Base-by-base conservation (phyloP, 805 yeast genomes). In the Metschnikowia colocasiae region DNA sequence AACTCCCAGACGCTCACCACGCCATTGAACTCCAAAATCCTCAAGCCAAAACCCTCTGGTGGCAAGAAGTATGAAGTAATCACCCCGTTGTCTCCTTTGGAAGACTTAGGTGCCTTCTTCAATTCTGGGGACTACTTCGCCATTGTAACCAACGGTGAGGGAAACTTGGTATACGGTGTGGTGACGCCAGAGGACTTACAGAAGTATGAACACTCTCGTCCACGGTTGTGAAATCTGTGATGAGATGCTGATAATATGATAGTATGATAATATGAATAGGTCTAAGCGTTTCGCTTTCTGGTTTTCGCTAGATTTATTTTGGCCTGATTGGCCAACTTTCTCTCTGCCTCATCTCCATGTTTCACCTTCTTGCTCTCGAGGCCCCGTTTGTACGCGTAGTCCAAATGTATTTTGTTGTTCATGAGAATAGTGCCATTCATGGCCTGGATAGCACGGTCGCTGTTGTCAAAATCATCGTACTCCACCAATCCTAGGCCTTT, bases 331-430 rank as follows among this genome's bases (percentile, higher is more conserved):
- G 92, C 91, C 46, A 90, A 71, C 45, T 76, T 53, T 55, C 97
- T 73, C 61, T 91, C 97, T 0, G 81, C 80, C 32, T 74, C 76
- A 56, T 85, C 91, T n/a, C 97, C 97, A 57, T 87, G 95, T 40
- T 77, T 74, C 16, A 58, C 56, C 46, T 58, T 80, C 80, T 49
- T 76, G 60, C 76, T 74, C n/a, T 57, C 59, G 1, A 61, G 55
- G 6, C 61, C 59, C 47, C 79, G 80, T 63, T 87, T 88, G 58
- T 74, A 81, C 0, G 96, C 94, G 60, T 89, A 90, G 27, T 78
- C 78, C 2, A 91, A 70, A 1, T 65, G 62, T 5, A 88, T 70
- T 25, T 77, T 78, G 50, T 73, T 73, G 61, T 87, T 89, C 80
- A 87, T 79, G 13, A 94, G 68, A 47, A 79, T 71, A 46, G 81